phyloP scores from a whole-genome alignment of 306 rosid genomes.

The Astragalus membranaceus region DNA sequence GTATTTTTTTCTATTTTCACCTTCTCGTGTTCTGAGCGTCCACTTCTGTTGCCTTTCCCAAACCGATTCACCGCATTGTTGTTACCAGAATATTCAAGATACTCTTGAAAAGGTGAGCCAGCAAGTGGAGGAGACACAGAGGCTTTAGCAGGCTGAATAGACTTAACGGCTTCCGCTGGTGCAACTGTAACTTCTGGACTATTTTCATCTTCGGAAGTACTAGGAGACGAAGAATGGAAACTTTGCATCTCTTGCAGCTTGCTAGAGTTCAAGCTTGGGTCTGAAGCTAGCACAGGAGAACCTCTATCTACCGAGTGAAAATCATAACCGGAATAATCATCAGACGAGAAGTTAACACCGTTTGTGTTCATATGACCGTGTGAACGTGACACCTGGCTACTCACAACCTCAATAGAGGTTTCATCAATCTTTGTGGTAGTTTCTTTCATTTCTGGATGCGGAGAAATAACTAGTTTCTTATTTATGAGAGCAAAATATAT shows the following conservation, averaged over 20 bases:
- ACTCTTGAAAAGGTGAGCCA: slow-evolving; percentile 72
- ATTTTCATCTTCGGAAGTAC: slow-evolving; percentile 72
- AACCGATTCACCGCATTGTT: slow-evolving; percentile 46
- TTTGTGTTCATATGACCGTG: slow-evolving; percentile 32
- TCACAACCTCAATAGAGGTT: slow-evolving; percentile 30
- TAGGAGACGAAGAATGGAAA: slow-evolving; percentile 65
- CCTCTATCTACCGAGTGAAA: slow-evolving; percentile 79
- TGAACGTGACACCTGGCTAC: slow-evolving; percentile 28
- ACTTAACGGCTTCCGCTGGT: slow-evolving; percentile 36
- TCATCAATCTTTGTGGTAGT: slow-evolving; percentile 26
- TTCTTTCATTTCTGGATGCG: slow-evolving; percentile 32
- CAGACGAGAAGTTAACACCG: slow-evolving; percentile 71
- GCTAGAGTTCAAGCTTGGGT: slow-evolving; percentile 35
- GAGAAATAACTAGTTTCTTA: slow-evolving; percentile 60
- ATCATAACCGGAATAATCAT: slow-evolving; percentile 86
- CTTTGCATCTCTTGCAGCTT: slow-evolving; percentile 66
- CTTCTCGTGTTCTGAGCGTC: slow-evolving; percentile 72
- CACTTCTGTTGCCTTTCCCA: slow-evolving; percentile 70
- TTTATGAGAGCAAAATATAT: slow-evolving; percentile 44
- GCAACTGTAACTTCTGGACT: slow-evolving; percentile 44
- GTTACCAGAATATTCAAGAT: slow-evolving; percentile 57
- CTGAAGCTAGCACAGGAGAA: slow-evolving; percentile 36
- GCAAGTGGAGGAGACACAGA: slow-evolving; percentile 54
- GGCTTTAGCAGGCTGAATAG: slow-evolving; percentile 36
- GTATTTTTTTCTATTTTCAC: slow-evolving; percentile 53